Percentiles rank a stretch among this genome's conserved stretches.
phyloP scores from a whole-genome alignment of 1,284 basidiomycete genomes.

The Moesziomyces sp. region DNA sequence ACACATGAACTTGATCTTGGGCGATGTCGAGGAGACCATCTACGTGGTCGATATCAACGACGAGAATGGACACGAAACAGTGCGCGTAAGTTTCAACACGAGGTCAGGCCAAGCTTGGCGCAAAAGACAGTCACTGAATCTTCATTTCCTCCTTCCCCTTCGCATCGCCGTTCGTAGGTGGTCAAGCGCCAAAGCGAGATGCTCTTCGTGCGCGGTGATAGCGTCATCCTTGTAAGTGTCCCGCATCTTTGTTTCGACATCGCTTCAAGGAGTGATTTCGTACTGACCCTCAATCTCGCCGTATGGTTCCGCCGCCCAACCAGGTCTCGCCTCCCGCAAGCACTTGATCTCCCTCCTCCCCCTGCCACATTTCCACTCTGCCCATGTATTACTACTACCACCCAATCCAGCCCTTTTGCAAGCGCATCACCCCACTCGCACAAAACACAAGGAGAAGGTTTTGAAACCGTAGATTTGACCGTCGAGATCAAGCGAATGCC shows the following conservation, averaged over 20 bases:
- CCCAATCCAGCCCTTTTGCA: no score
- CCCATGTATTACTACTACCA: conserved; percentile 21
- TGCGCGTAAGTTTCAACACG: conserved; percentile 68
- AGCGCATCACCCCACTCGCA: no score
- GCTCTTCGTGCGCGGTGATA: conserved; percentile 90
- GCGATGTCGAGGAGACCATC: conserved; percentile 87
- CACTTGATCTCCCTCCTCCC: conserved; percentile 12
- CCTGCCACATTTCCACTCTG: no score
- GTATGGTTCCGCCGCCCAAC: not conserved
- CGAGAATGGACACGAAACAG: conserved; percentile 69
- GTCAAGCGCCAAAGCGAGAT: conserved; percentile 96
- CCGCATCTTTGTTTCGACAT: not conserved
- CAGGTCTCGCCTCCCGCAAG: conserved; percentile 58
- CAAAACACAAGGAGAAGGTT: no score
- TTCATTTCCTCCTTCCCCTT: no score
- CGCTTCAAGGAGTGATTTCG: no score
- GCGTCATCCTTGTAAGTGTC: conserved; percentile 67
- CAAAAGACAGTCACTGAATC: no score
- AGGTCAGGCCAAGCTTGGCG: no score
- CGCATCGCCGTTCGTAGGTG: conserved; percentile 73
- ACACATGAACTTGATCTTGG: conserved; percentile 98
- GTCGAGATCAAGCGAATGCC: conserved; percentile 1
- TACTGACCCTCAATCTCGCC: no score
- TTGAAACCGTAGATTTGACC: conserved; percentile 38
- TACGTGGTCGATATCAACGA: conserved; percentile 68